phyloP scores from a whole-genome alignment of 495 filamentous ascomycete genomes.

The Tuber magnatum region DNA sequence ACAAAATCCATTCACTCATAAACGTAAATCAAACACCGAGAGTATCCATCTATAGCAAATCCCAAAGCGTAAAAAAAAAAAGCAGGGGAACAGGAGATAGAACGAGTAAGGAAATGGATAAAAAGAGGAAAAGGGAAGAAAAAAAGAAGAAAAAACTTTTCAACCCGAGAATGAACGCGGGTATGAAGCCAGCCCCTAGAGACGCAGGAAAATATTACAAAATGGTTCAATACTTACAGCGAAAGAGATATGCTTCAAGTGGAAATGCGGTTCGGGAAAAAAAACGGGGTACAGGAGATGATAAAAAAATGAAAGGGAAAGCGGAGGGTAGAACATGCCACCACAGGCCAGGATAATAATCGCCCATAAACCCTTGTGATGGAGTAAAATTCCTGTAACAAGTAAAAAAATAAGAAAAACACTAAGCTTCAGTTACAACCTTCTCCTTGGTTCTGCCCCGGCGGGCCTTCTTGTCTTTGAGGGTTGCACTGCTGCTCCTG shows the following conservation, averaged over 20 bases:
- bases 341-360: constrained; percentile 10
- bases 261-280: background rate
- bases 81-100: background rate
- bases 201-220: constrained; percentile 32
- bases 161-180: constrained; percentile 2
- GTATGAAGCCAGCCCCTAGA: constrained; percentile 9
- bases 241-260: constrained; percentile 22
- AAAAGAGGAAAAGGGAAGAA: background rate
- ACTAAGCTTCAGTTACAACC: constrained; percentile 16
- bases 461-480: constrained; percentile 26
- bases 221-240: constrained; percentile 36
- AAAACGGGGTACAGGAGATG: constrained; percentile 9
- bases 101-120: background rate
- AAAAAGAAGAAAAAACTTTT: constrained; percentile 7
- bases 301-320: constrained; percentile 15
- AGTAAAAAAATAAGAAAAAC: background rate
- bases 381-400: background rate
- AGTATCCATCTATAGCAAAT: constrained; percentile 8
- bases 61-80: constrained; percentile 3
- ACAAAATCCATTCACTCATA: constrained; percentile 1
- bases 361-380: constrained; percentile 17
- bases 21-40: constrained; percentile 4
- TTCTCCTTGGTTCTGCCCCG: constrained; percentile 31
- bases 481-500: constrained; percentile 26
- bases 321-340: constrained; percentile 27